phyloP scores from a whole-genome alignment of 1,284 basidiomycete species.

The Apiotrichum laibachii region DNA sequence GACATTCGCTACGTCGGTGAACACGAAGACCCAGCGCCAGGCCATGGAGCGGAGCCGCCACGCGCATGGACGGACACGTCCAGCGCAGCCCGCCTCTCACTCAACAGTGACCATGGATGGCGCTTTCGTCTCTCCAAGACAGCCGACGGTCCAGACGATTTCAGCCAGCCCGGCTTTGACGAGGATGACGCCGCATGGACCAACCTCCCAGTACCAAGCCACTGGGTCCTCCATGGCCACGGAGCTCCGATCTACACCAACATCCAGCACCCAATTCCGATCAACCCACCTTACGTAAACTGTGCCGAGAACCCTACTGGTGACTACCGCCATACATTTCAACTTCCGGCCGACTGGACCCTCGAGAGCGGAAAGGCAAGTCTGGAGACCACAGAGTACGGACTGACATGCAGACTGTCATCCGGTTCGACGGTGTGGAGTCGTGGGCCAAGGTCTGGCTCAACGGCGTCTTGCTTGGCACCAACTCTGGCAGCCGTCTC shows the following conservation, averaged over 20 bases:
- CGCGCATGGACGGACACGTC: conserved; percentile 18
- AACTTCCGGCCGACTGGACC: conserved; percentile 9
- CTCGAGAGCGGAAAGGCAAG: conserved; percentile 5
- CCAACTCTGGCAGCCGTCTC: conserved; percentile 16
- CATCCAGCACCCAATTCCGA: conserved; percentile 18
- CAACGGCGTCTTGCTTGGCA: conserved; percentile 24
- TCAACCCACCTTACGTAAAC: conserved; percentile 17
- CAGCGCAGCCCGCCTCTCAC: conserved; percentile 7
- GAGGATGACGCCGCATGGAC: conserved; percentile 10
- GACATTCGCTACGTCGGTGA: too few species aligned
- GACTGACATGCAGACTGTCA: conserved; percentile 1
- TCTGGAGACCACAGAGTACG: fast-evolving
- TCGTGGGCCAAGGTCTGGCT: conserved; percentile 30
- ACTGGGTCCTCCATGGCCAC: conserved; percentile 21
- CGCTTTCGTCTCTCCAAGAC: conserved; percentile 16
- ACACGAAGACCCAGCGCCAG: conserved; percentile 17
- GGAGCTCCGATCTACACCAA: conserved; percentile 19
- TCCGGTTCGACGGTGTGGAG: conserved; percentile 31
- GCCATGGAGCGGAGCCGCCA: conserved; percentile 15
- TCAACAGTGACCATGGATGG: conserved; percentile 27
- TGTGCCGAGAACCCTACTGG: conserved; percentile 23
- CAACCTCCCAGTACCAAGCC: conserved; percentile 13
- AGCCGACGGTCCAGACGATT: conserved; percentile 1
- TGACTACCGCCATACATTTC: conserved; percentile 13
- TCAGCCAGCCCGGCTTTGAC: conserved; percentile 1